Evolutionary conservation across 257 asterid species (phyloP), one percentile per base, ranked within the genome.

Genomic region (Solanum paucissectum): DNA sequence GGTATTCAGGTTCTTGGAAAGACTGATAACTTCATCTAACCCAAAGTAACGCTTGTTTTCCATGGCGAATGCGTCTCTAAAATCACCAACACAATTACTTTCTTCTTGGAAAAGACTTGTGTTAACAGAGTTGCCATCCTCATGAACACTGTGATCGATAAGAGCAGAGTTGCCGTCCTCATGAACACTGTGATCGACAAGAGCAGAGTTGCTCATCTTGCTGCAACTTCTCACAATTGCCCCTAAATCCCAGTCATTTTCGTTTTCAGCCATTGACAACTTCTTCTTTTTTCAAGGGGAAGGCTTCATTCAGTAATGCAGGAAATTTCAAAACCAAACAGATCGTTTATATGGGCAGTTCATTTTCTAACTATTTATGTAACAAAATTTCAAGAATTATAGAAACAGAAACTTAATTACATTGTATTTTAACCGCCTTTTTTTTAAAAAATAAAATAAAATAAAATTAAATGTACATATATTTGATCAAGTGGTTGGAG

Each of bases 141-240:
- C 60, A 49, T 49, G 21, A 49, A 49, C 60, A 49, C 0, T 49
- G 55, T 46, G 55, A 46, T 46, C 55, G 18, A 46, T 18, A 44
- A 42, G 46, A 44, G 6, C 83, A n/a, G 23, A 40, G 33, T 37
- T 23, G n/a, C 83, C 83, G 2, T 37, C 83, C 11, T 74, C 33
- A 37, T 74, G 52, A 12, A 37, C 83, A n/a, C 20, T 1, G 9
- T 37, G 83, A 74, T 37, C 32, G 55, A 37, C 49, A 37, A 76
- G 58, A 42, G 32, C 25, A 42, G 84, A 7, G 37, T 58, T 58
- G n/a, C 25, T 44, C 49, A 25, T 16, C 52, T 71, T 86, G 20
- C 9, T 20, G 37, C 71, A 71, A 29, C 88, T 71, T 71, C 88
- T 86, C 66, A 71, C 88, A 49, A 86, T 42, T 86, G 83, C 88